Evolutionary conservation across 441 rosid species (phyloP), one percentile per base, ranked within the genome.

Genomic region (Corymbia calophylla): DNA sequence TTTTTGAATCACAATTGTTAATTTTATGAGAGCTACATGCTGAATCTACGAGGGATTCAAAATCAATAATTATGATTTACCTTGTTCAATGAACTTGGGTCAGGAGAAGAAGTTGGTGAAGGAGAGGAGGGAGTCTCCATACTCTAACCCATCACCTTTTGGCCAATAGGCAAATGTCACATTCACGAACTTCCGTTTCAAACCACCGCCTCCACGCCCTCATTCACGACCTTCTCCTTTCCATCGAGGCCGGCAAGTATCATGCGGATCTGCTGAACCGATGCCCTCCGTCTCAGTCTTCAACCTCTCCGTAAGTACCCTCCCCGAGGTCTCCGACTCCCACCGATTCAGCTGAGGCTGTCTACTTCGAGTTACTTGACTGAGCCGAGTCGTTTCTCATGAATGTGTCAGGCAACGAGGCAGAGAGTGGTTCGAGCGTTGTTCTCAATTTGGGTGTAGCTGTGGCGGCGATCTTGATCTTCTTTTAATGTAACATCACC

Each of bases 181-280:
- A 39, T 39, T 39, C 44, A 39, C 44, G 5, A 39, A 39, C 29
- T 58, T 62, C 91, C 13, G 88, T 89, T 87, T 9, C 82, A 17
- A n/a, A 25, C 31, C 90, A 86, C 82, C 90, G 89, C 54, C 93
- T 94, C 77, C 95, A 94, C 88, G 68, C 91, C 16, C 92, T 73
- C 88, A 93, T 96, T 90, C 89, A 91, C 48, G 88, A 89, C 66
- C 88, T 97, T 86, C 93, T 97, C 89, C 89, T 80, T 84, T 94
- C 92, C 88, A 93, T 98, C 66, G 98, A 96, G 91, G 66, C 94
- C 55, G 99, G 99, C 60, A 91, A 97, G 91, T 98, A 96, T 91
- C 94, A 95, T 53, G 92, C 90, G 89, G 98, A 94, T 32, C 95
- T 81, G 53, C 53, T 98, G 51, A 91, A 94, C 96, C 10, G 95